These are phyloP conservation scores for Colletotrichum graminicola DNA, from an alignment of 2,329 filamentous ascomycete species.

Conservation along the genomic window DNA sequence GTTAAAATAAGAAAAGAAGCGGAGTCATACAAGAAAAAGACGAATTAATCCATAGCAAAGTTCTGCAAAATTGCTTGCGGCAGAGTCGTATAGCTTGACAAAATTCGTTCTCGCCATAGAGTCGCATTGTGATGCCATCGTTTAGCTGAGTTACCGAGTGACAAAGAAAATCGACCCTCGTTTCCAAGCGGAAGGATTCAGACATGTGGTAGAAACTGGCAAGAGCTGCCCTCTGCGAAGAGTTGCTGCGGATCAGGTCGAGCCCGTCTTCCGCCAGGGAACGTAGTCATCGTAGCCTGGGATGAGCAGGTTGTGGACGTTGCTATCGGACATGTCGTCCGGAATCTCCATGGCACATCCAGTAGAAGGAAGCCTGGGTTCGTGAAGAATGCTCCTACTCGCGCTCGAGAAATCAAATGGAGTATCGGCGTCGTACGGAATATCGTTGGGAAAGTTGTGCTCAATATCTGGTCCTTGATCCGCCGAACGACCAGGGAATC, in stretches of 20 bases:
- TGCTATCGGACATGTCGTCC: slow-evolving; percentile 34
- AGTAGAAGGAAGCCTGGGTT: slow-evolving; percentile 11
- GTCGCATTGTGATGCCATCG: not conserved
- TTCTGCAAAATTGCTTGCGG: slow-evolving; percentile 33
- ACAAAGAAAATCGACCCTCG: not conserved
- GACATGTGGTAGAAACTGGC: slow-evolving; percentile 17
- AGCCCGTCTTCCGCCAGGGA: slow-evolving; percentile 10
- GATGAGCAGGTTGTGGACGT: slow-evolving; percentile 37
- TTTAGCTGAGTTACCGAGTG: not conserved
- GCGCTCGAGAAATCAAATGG: slow-evolving; percentile 10
- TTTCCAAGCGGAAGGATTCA: slow-evolving; percentile 9
- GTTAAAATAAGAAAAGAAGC: slow-evolving; percentile 31
- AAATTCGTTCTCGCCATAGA: slow-evolving; percentile 24
- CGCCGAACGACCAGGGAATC: not conserved
- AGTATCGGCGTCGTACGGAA: not conserved
- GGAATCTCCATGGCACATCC: slow-evolving; percentile 39
- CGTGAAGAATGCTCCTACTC: not conserved
- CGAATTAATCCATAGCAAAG: slow-evolving; percentile 27
- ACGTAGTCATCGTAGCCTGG: slow-evolving; percentile 39
- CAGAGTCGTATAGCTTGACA: slow-evolving; percentile 37
- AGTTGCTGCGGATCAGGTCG: not conserved
- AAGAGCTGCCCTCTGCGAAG: not conserved
- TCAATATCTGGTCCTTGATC: not conserved
- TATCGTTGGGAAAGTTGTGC: not conserved
- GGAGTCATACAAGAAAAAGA: slow-evolving; percentile 37